Conservation (phyloP, 495 filamentous ascomycete species). For the Penicillium turbatum region DNA sequence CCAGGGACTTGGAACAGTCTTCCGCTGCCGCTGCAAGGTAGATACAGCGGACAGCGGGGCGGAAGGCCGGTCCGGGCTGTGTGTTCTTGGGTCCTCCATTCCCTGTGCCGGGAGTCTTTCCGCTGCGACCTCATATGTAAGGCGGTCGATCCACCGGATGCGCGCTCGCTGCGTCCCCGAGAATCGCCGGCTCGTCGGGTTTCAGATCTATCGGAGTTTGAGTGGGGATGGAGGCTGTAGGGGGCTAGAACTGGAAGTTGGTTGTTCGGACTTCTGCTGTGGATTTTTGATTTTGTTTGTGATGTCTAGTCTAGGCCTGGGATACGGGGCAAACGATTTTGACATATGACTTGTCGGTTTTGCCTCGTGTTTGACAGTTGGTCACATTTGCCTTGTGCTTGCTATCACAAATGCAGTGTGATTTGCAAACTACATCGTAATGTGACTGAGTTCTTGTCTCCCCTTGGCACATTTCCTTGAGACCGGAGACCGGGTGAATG, state of each 20-base stretch:
- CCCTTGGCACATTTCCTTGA: not conserved
- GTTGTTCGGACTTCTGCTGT: not conserved
- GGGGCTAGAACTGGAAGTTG: not conserved
- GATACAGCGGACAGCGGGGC: constrained; percentile 2
- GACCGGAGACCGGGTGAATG: not conserved
- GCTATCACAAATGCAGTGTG: not conserved
- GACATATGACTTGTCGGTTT: constrained; percentile 1
- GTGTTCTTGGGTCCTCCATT: not conserved
- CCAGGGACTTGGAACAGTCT: constrained; percentile 9
- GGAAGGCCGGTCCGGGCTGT: constrained; percentile 19
- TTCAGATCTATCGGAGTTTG: constrained; percentile 22
- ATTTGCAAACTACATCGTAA: not conserved
- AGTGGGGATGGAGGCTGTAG: not conserved
- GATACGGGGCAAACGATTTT: too few relatives aligned
- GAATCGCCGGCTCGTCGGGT: constrained; percentile 1
- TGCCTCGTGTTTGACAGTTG: constrained; percentile 2
- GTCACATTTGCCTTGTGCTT: not conserved
- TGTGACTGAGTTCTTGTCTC: not conserved
- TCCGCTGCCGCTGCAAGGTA: constrained; percentile 20
- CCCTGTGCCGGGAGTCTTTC: constrained; percentile 1
- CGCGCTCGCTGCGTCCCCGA: constrained; percentile 4
- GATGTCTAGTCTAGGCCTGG: not conserved
- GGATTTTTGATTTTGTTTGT: not conserved
- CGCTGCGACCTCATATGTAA: constrained; percentile 11
- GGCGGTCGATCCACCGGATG: constrained; percentile 10